Conservation (phyloP, 495 filamentous ascomycete genomes). For the Eremomyces bilateralis region DNA sequence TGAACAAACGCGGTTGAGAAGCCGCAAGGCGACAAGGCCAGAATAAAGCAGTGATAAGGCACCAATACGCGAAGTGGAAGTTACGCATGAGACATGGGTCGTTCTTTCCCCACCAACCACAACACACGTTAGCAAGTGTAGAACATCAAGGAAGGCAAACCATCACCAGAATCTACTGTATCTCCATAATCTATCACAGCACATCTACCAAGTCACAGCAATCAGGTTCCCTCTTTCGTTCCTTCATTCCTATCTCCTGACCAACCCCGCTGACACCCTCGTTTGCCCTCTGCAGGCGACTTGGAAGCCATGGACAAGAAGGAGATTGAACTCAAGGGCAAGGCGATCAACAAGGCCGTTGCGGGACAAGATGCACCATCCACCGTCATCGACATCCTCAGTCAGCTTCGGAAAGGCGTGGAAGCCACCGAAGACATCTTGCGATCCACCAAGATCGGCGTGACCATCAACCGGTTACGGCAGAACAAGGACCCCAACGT, state of each 20-base stretch:
- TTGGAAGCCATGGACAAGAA: slow-evolving; percentile 46
- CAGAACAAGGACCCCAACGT: slow-evolving; percentile 56
- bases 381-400: slow-evolving; percentile 44
- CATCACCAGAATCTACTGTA: too few relatives aligned
- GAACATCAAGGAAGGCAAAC: too few relatives aligned
- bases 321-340: slow-evolving; percentile 50
- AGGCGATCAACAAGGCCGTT: slow-evolving; percentile 58
- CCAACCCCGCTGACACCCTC: too few relatives aligned
- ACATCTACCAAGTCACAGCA: not conserved
- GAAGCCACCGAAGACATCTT: slow-evolving; percentile 72
- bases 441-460: slow-evolving; percentile 72
- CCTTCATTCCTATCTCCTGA: not conserved
- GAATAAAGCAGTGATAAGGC: too few relatives aligned
- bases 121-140: too few relatives aligned
- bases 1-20: too few relatives aligned
- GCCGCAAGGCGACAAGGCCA: too few relatives aligned
- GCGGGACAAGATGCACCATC: slow-evolving; percentile 39
- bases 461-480: slow-evolving; percentile 68
- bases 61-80: too few relatives aligned
- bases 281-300: not conserved
- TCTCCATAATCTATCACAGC: too few relatives aligned
- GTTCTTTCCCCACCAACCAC: too few relatives aligned
- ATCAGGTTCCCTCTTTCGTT: not conserved
- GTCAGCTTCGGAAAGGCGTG: slow-evolving; percentile 54
- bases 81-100: too few relatives aligned